These are phyloP conservation scores for Cinchona pubescens DNA, from an alignment of 257 asterid genomes.

Conservation along the genomic window DNA sequence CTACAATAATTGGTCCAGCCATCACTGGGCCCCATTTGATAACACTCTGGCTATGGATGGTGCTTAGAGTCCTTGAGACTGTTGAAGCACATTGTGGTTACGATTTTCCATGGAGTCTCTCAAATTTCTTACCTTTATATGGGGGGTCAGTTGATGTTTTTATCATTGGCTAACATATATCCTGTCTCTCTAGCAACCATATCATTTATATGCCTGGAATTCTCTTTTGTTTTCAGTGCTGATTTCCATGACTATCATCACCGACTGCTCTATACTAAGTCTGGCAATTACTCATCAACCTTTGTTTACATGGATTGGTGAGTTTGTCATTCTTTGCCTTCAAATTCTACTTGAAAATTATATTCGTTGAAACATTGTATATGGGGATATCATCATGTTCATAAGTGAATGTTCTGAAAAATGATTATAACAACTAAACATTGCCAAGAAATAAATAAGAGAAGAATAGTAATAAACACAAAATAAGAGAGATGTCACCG, in stretches of 20 bases:
- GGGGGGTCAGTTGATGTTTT: constrained; percentile 69
- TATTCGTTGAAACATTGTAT: neutral
- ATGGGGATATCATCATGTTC: neutral
- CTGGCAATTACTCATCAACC: constrained; percentile 96
- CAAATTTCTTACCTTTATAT: constrained; percentile 89
- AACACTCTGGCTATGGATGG: constrained; percentile 97
- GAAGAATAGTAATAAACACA: neutral
- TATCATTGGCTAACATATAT: neutral
- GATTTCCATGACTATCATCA: constrained; percentile 99
- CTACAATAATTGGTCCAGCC: constrained; percentile 94
- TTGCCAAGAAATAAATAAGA: neutral
- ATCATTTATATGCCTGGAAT: constrained; percentile 24
- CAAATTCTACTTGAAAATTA: neutral
- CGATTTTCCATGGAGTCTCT: constrained; percentile 94
- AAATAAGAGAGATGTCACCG: neutral
- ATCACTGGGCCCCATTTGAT: constrained; percentile 95
- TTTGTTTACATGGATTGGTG: constrained; percentile 98
- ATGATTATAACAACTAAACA: neutral
- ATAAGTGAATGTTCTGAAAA: neutral
- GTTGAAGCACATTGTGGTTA: constrained; percentile 99
- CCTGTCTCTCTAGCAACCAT: constrained; percentile 9
- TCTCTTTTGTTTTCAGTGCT: constrained; percentile 54
- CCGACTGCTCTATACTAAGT: constrained; percentile 89
- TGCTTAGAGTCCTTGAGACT: constrained; percentile 92
- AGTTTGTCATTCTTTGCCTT: constrained; percentile 20